Evolutionary conservation across 1,139 yeast species (phyloP).

Genomic region (Hyphopichia wangnamkhiaoensis): DNA sequence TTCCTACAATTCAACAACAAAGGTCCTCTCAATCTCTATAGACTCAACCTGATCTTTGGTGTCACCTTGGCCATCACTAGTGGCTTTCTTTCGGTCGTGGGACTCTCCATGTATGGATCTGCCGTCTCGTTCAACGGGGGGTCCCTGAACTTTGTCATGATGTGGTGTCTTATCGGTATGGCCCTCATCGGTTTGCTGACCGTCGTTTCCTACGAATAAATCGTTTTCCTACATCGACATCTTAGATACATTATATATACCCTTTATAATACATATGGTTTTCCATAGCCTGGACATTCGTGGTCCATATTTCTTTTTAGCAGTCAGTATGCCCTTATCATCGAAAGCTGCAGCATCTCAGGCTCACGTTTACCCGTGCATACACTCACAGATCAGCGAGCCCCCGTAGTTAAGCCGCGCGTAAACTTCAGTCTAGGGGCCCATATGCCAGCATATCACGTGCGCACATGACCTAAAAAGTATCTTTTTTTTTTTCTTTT

Average conservation of each 20-base stretch:
- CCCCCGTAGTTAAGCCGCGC: no score
- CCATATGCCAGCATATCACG: no score
- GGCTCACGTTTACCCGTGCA: no score
- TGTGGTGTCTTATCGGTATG: constrained; percentile 56
- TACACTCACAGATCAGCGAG: no score
- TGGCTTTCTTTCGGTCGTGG: constrained; percentile 80
- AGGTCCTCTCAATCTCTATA: constrained; percentile 30
- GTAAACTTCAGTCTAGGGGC: no score
- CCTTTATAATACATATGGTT: not conserved
- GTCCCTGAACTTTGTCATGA: constrained; percentile 48
- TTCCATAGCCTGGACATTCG: not conserved
- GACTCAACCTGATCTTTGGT: constrained; percentile 56
- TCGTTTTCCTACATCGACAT: no score
- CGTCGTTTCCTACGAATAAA: constrained; percentile 8
- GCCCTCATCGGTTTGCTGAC: constrained; percentile 34
- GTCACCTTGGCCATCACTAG: constrained; percentile 70
- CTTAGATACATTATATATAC: no score
- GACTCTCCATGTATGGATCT: constrained; percentile 82
- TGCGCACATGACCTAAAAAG: not conserved
- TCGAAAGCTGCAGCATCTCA: no score
- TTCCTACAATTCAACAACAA: constrained; percentile 47
- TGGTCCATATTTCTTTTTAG: no score
- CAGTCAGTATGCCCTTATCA: no score
- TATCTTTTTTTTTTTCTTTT: no score
- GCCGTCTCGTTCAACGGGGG: constrained; percentile 70